These are phyloP conservation scores for Jackrogersella multiformis DNA, from an alignment of 495 filamentous ascomycete species.

Conservation along the genomic window DNA sequence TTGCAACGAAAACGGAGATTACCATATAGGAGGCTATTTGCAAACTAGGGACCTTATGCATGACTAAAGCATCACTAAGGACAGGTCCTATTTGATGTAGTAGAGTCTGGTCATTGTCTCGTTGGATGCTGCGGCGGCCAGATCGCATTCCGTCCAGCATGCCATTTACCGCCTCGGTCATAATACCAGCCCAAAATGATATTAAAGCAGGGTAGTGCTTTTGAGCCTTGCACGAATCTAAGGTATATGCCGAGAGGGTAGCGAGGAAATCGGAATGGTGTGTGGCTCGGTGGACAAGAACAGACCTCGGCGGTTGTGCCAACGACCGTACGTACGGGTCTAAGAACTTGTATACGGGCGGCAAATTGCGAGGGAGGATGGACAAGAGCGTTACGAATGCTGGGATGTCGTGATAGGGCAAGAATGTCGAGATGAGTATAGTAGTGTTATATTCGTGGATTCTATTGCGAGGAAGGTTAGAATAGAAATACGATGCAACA, in stretches of 20 bases:
- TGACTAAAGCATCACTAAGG: conserved; percentile 75
- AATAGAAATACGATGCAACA: conserved; percentile 39
- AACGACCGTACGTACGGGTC: conserved; percentile 81
- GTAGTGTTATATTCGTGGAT: conserved; percentile 90
- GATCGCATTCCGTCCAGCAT: conserved; percentile 80
- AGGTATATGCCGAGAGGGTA: conserved; percentile 75
- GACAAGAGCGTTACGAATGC: conserved; percentile 83
- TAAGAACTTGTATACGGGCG: conserved; percentile 81
- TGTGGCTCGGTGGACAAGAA: conserved; percentile 80
- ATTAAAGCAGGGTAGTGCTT: conserved; percentile 79
- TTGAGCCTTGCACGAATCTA: conserved; percentile 70
- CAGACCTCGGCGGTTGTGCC: conserved; percentile 76
- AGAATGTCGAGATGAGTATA: conserved; percentile 81
- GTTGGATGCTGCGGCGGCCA: conserved; percentile 71
- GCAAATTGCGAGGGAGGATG: conserved; percentile 76
- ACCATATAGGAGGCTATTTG: conserved; percentile 91
- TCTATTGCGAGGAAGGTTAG: conserved; percentile 61
- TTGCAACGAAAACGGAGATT: conserved; percentile 81
- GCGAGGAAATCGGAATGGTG: conserved; percentile 75
- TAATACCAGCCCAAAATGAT: conserved; percentile 87
- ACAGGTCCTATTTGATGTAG: conserved; percentile 77
- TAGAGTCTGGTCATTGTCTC: conserved; percentile 79
- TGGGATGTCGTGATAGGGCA: conserved; percentile 87
- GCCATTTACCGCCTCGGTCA: conserved; percentile 79
- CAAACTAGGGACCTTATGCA: conserved; percentile 77